These are phyloP conservation scores for Plasmodium blacklocki DNA, from an alignment of 169 alveolate species.

Conservation along the genomic window DNA sequence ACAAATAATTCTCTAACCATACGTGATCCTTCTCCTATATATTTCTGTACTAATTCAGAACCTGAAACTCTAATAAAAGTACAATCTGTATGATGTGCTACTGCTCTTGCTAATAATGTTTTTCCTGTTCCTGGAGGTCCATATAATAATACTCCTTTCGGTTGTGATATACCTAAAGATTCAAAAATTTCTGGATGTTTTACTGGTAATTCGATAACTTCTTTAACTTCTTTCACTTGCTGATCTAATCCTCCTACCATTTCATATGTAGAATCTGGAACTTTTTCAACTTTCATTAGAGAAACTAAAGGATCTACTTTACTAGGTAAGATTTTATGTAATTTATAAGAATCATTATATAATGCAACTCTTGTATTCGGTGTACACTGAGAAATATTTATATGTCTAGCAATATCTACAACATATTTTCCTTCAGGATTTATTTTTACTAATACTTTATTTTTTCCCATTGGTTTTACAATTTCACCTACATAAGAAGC, in stretches of 20 bases:
- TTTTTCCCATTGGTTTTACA: conserved; percentile 97
- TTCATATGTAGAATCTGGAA: conserved; percentile 99
- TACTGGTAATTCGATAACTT: conserved; percentile 99
- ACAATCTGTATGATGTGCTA: conserved; percentile 99
- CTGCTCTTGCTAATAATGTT: conserved; percentile 99
- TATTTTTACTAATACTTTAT: conserved; percentile 97
- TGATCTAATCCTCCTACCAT: conserved; percentile 99
- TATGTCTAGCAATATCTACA: conserved; percentile 93
- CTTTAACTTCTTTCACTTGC: conserved; percentile 99
- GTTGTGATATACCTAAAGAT: conserved; percentile 97
- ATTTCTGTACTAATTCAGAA: conserved; percentile 98
- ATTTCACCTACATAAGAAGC: conserved; percentile 99
- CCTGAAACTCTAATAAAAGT: conserved; percentile 99
- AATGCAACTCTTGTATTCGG: conserved; percentile 96
- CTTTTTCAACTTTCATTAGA: conserved; percentile 99
- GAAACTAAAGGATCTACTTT: conserved; percentile 99
- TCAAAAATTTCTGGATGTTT: conserved; percentile 99
- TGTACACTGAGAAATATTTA: conserved; percentile 94
- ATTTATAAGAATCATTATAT: conserved; percentile 92
- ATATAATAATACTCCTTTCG: conserved; percentile 94
- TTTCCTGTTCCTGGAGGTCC: conserved; percentile 94
- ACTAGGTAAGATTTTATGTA: conserved; percentile 96
- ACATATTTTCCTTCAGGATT: conserved; percentile 98
- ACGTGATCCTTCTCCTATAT: conserved; percentile 99
- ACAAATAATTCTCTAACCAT: conserved; percentile 98